Evolutionary conservation across 805 yeast genomes (phyloP).

Genomic region (Tetrapisispora pingtungensis): DNA sequence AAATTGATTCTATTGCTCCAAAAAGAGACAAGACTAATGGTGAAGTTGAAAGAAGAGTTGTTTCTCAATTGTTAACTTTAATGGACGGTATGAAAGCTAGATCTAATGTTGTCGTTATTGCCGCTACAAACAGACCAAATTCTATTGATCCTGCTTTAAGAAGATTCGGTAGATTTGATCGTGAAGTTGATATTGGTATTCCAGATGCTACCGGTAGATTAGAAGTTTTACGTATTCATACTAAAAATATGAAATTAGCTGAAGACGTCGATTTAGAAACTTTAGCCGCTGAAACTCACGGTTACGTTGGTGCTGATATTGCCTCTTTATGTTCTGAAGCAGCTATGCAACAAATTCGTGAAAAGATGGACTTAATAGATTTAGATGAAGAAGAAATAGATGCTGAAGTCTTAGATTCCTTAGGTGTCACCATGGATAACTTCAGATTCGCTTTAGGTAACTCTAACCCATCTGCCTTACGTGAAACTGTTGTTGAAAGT

Average conservation of each 20-base stretch:
- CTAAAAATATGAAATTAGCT: slow-evolving; percentile 94
- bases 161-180: slow-evolving; percentile 84
- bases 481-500: slow-evolving; percentile 98
- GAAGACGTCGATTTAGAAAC: slow-evolving; percentile 94
- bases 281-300: slow-evolving; percentile 95
- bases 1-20: slow-evolving; percentile 97
- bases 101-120: slow-evolving; percentile 94
- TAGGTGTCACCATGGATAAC: slow-evolving; percentile 98
- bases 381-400: slow-evolving; percentile 57
- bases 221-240: slow-evolving; percentile 93
- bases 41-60: slow-evolving; percentile 99
- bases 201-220: slow-evolving; percentile 98
- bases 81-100: slow-evolving; percentile 99
- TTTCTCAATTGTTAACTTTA: slow-evolving; percentile 89
- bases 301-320: slow-evolving; percentile 98
- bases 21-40: slow-evolving; percentile 99
- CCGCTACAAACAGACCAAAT: slow-evolving; percentile 83
- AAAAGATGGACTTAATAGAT: slow-evolving; percentile 89
- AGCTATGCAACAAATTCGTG: slow-evolving; percentile 99
- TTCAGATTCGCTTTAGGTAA: slow-evolving; percentile 95
- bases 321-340: slow-evolving; percentile 99
- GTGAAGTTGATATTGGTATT: slow-evolving; percentile 83
- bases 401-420: slow-evolving; percentile 89
- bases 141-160: slow-evolving; percentile 71
- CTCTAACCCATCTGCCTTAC: slow-evolving; percentile 96